These are phyloP conservation scores for Fragaria iinumae DNA, from an alignment of 306 rosid species.

Conservation along the genomic window DNA sequence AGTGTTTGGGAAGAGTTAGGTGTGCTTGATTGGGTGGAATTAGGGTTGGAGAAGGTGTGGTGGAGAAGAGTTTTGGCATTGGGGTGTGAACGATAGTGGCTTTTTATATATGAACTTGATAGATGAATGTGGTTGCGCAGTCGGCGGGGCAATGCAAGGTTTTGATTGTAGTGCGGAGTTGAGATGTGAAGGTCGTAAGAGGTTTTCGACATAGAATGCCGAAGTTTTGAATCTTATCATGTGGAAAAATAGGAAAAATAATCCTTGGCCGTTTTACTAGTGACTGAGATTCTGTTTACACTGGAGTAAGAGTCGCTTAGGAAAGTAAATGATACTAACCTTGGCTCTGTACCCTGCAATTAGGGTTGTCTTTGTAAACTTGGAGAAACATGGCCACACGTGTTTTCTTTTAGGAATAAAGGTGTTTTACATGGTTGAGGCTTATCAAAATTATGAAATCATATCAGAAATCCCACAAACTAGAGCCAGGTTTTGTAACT, in stretches of 20 bases:
- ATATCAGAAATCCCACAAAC: not conserved
- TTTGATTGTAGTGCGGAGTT: not conserved
- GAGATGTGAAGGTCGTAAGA: not conserved
- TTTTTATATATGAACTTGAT: not conserved
- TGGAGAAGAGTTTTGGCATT: not conserved
- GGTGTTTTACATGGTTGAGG: not conserved
- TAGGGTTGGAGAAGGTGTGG: not conserved
- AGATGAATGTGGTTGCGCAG: not conserved
- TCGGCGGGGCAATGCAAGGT: not conserved
- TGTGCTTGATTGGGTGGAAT: slow-evolving; percentile 4
- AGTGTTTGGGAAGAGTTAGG: not conserved
- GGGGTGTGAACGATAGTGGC: not conserved
- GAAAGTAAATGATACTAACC: not conserved
- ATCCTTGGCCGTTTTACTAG: not conserved
- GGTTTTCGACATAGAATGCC: not conserved
- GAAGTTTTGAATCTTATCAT: not conserved
- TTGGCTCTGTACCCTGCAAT: not conserved
- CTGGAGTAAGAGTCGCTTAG: not conserved
- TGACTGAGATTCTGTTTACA: not conserved
- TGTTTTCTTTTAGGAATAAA: not conserved
- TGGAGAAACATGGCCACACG: not conserved
- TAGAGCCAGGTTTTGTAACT: not conserved
- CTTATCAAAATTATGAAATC: not conserved
- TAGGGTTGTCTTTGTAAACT: not conserved
- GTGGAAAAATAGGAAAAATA: not conserved